Evolutionary conservation across 1,284 basidiomycete species (phyloP), one percentile per base, ranked within the genome.

Genomic region (Apiotrichum montevideense): DNA sequence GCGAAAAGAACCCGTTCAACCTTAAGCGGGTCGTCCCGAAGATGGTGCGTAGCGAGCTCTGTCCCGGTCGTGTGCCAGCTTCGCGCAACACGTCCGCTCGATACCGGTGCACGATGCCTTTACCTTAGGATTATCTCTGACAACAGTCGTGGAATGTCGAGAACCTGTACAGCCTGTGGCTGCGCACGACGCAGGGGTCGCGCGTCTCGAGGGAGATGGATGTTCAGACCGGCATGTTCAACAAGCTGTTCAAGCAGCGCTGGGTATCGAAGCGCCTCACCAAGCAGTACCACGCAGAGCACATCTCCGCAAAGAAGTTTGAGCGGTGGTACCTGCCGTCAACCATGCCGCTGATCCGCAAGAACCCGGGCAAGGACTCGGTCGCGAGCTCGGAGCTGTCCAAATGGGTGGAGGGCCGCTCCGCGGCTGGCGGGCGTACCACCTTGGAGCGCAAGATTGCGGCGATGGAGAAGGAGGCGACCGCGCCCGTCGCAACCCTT

Each of bases 231-330:
- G 82, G 84, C 3, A 75, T 76, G 58, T 74, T 80, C 56, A 87
- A 88, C 0, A 29, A 29, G 29, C 82, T 98, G 51, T 98, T 90
- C 78, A 90, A 96, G 77, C 89, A 97, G 71, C 87, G 94, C 42
- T 98, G 92, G 90, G 81, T 80, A 32, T 84, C 90, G 14, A 98
- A 97, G 77, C 83, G 86, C n/a, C 84, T 94, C 60, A 83, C 92
- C 35, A 86, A 94, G 57, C 93, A 85, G 4, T 98, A 98, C 80
- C 95, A 98, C 73, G 94, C 94, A 42, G 94, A 98, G 81, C 88
- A 85, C 77, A 92, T 98, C 62, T 86, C 87, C 55, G 91, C 95
- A 79, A 88, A 87, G 68, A 85, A 86, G 43, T 98, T 98, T 83
- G 94, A 95, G 75, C 85, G 89, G 52, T 95, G 92, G 88, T 98